Conservation (phyloP, 768 basidiomycete genomes). For the Boletus tomentosulus region DNA sequence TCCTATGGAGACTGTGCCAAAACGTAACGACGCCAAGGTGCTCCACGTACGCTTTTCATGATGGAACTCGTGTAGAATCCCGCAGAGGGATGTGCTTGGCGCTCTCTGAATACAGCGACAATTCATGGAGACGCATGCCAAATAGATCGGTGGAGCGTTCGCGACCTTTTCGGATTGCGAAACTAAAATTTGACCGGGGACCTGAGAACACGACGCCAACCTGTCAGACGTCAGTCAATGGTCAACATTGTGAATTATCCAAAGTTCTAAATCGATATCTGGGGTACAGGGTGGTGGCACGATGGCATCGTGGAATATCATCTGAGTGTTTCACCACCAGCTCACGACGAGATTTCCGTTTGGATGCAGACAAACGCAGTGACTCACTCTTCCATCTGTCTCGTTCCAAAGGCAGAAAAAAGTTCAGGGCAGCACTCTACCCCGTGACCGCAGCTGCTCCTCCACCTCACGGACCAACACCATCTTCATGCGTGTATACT, state of each 20-base stretch:
- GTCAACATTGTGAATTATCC: slow-evolving; percentile 2
- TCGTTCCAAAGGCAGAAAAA: neutral
- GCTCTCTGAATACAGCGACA: neutral
- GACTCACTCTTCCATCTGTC: neutral
- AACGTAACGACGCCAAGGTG: slow-evolving; percentile 1
- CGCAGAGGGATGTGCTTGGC: neutral
- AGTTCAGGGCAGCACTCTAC: neutral
- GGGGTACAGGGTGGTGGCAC: slow-evolving; percentile 13
- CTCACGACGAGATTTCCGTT: neutral
- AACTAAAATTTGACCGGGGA: neutral
- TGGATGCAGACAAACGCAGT: neutral
- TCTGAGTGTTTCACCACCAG: slow-evolving; percentile 8
- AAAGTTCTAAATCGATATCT: slow-evolving; percentile 2
- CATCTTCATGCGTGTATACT: slow-evolving; percentile 55
- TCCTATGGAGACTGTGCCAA: neutral
- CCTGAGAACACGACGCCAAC: slow-evolving; percentile 5
- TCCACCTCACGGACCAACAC: slow-evolving; percentile 11
- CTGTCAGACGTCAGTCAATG: neutral
- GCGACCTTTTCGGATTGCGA: neutral
- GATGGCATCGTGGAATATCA: slow-evolving; percentile 4
- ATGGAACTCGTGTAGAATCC: neutral
- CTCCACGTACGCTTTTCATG: neutral
- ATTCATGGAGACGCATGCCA: neutral
- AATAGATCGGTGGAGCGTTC: slow-evolving; percentile 5
- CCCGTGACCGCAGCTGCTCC: neutral